Evolutionary conservation across 108 stramenopile species (phyloP), one percentile per base, ranked within the genome.

Genomic region (Nitzschia sp.): DNA sequence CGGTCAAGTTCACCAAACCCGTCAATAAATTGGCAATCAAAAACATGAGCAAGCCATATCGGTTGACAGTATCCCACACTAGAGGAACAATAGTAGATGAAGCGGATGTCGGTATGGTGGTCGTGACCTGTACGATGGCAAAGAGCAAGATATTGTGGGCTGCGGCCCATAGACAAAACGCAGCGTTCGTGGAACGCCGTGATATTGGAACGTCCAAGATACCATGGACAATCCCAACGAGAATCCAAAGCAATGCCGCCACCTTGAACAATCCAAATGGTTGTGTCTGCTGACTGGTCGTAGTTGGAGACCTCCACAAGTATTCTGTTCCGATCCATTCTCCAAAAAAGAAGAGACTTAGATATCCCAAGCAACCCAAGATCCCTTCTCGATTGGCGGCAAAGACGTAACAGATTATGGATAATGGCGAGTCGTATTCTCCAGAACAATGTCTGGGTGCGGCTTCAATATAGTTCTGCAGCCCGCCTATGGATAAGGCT

Each of bases 381-480:
- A 97, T 82, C 3, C 96, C 96, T 72, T 97, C 96, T 59, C 94
- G 86, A 72, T 97, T 97, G 58, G 89, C 89, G 46, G 76, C 78
- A 65, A 89, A 81, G 6, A 88, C 53, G 56, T 79, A 29, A 59
- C 91, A 92, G 25, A 45, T 1, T 31, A 59, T 48, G 0, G 46
- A 2, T 11, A 13, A 9, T 1, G n/a, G 49, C 11, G 55, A 57
- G 6, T 46, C 9, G 9, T 48, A 25, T n/a, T 24, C 79, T 35
- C 15, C 27, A 64, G 57, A 27, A 42, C 61, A 65, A 25, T 56
- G 11, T 54, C 95, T 68, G 2, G 80, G 74, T 15, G 81, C 90
- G 51, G 77, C 54, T 62, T 89, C 83, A 24, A 96, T 78, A 71
- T 81, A 96, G 1, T 78, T 82, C 65, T 96, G 93, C 27, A 81